Evolutionary conservation across 441 rosid species (phyloP), one percentile per base, ranked within the genome.

Genomic region (Pelargonium citronellum): DNA sequence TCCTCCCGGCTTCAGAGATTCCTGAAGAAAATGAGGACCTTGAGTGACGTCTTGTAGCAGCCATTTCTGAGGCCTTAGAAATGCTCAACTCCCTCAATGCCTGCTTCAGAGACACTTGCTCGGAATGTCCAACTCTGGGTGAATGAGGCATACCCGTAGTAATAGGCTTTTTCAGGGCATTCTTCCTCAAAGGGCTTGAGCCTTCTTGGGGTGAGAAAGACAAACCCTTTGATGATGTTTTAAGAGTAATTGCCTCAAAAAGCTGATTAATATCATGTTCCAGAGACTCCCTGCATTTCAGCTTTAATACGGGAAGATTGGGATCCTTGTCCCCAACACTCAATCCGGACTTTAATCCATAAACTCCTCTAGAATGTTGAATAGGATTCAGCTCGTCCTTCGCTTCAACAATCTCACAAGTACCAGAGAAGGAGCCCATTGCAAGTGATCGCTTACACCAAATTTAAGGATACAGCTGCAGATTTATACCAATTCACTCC

Each of bases 51-150:
- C 86, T 90, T 89, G 80, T 81, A 30, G 96, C 96, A 74, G 96
- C 96, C 90, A 86, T 85, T 77, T 90, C 92, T 0, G 92, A 88
- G 43, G 96, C 96, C 83, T 90, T 92, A 72, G 92, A 86, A 69
- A 90, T 87, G 78, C 87, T 87, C 69, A 87, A 83, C 44, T 91
- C 91, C 75, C 96, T 83, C 72, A 90, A 74, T 22, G 96, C 96
- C 84, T 90, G 96, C 84, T 90, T 90, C 87, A 90, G 82, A 77
- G 87, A 88, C 77, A 80, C 83, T 17, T 81, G 86, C 71, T 88
- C 96, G 0, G 91, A 84, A 75, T 85, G 80, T 67, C 91, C 96
- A 67, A 86, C 88, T 39, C 88, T 85, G 7, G 86, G 82, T 13
- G 85, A 81, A 24, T 85, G 89, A 70, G 87, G 81, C 22, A 86